Conservation (phyloP, 331 rosid genomes). For the Quercus lobata region DNA sequence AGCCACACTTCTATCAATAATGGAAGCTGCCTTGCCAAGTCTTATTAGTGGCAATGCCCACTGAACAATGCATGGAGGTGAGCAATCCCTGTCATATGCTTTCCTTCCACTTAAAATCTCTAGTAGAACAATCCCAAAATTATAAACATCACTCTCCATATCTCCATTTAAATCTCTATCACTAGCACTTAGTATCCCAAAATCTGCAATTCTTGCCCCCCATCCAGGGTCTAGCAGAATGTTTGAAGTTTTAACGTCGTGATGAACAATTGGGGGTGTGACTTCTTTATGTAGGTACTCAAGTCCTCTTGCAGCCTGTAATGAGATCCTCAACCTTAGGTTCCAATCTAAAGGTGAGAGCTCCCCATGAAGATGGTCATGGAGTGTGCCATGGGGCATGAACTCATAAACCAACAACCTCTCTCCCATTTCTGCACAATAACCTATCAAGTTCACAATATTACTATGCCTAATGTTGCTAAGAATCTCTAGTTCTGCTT, state of each 20-base stretch:
- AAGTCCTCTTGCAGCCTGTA: slow-evolving; percentile 79
- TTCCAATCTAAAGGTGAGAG: slow-evolving; percentile 83
- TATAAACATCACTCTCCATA: slow-evolving; percentile 54
- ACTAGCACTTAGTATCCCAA: slow-evolving; percentile 55
- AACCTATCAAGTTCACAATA: slow-evolving; percentile 80
- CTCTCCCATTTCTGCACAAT: slow-evolving; percentile 93
- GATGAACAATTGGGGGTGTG: slow-evolving; percentile 64
- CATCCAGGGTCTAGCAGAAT: slow-evolving; percentile 78
- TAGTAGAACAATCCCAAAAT: slow-evolving; percentile 62
- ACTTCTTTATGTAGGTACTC: slow-evolving; percentile 80
- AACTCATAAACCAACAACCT: slow-evolving; percentile 82
- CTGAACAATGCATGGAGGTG: slow-evolving; percentile 55
- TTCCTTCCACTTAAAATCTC: slow-evolving; percentile 90
- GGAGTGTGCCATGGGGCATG: slow-evolving; percentile 87
- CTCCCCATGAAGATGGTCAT: slow-evolving; percentile 85
- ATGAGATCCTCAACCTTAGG: slow-evolving; percentile 56
- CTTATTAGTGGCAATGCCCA: slow-evolving; percentile 84
- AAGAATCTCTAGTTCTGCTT: slow-evolving; percentile 74
- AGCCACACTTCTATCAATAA: slow-evolving; percentile 45
- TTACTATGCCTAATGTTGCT: slow-evolving; percentile 70
- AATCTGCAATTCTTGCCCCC: slow-evolving; percentile 76
- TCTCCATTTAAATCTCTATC: slow-evolving; percentile 50
- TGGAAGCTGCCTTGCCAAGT: slow-evolving; percentile 70
- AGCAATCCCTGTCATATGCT: slow-evolving; percentile 59
- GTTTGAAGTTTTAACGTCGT: slow-evolving; percentile 68